Evolutionary conservation across 306 rosid genomes (phyloP), one percentile per base, ranked within the genome.

Genomic region (Dryas drummondii): DNA sequence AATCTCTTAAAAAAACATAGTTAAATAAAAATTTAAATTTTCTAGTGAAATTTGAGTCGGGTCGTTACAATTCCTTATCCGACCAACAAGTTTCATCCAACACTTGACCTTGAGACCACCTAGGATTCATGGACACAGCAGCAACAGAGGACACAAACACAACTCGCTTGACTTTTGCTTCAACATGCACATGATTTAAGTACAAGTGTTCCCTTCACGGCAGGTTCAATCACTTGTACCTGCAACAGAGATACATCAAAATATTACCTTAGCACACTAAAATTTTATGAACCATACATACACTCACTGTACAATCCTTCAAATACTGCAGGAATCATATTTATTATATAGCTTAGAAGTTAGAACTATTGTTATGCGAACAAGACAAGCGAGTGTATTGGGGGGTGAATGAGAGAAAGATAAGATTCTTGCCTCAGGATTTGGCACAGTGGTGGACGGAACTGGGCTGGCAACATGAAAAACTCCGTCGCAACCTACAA

Each of bases 171-270:
- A 83, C 78, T 57, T 86, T 80, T 8, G 83, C 83, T 64, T 80
- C 85, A 22, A 62, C 59, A n/a, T n/a, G n/a, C n/a, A 44, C 83
- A 80, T 14, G 82, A 83, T 75, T 86, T 78, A 13, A 80, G 87
- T 49, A 83, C 85, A 42, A 47, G 17, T 49, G 94, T 87, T 59
- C 97, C 97, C 66, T 87, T 87, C 68, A 91, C 88, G 17, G 94
- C 89, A 52, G 91, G 93, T 68, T 87, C 97, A 60, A 91, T 46
- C 78, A 88, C 10, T 55, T 85, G 92, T 42, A 73, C 79, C 96
- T 91, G 77, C 55, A 82, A 9, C 40, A 52, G 5, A 46, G 47
- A 65, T 49, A 5, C 44, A 64, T 4, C 41, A 44, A 70, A 63
- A 41, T 54, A 7, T n/a, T 48, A 48, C 5, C 7, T 49, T 26